Conservation (phyloP, 2,329 filamentous ascomycete genomes). For the Madurella mycetomatis region DNA sequence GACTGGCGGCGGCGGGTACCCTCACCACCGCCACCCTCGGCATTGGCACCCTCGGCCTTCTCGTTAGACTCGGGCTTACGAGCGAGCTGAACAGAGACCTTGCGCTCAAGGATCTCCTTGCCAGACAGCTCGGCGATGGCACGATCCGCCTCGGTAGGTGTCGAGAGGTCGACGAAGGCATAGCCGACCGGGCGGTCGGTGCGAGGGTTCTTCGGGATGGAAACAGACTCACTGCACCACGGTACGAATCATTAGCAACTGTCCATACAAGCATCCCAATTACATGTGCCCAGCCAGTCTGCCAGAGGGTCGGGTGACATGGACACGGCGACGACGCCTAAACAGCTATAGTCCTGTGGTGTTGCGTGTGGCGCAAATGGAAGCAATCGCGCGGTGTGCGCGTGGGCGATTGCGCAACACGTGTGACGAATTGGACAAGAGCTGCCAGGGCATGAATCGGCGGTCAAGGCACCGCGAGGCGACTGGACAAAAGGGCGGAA, state of each 20-base stretch:
- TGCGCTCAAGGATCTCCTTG: constrained; percentile 96
- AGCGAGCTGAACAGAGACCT: constrained; percentile 97
- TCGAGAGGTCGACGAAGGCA: constrained; percentile 97
- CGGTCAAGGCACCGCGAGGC: constrained; percentile 1
- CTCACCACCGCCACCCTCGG: constrained; percentile 64
- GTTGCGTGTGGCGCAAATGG: too few relatives aligned
- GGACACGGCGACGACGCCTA: not conserved
- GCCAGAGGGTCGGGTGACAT: not conserved
- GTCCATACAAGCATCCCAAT: not conserved
- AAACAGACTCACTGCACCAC: constrained; percentile 80
- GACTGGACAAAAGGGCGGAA: not conserved
- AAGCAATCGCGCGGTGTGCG: too few relatives aligned
- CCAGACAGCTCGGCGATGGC: constrained; percentile 94
- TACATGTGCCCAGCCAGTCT: too few relatives aligned
- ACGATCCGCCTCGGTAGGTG: constrained; percentile 88
- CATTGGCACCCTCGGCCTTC: constrained; percentile 69
- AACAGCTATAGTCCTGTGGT: not conserved
- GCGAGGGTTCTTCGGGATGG: constrained; percentile 98
- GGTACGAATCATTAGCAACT: constrained; percentile 32
- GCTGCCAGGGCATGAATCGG: not conserved
- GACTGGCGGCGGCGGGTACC: constrained; percentile 59
- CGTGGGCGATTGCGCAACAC: too few relatives aligned
- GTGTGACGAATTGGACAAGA: not conserved
- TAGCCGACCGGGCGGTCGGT: constrained; percentile 98
- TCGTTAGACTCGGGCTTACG: constrained; percentile 90